Conservation (phyloP, 345 rosid genomes). For the Camelina laxa region DNA sequence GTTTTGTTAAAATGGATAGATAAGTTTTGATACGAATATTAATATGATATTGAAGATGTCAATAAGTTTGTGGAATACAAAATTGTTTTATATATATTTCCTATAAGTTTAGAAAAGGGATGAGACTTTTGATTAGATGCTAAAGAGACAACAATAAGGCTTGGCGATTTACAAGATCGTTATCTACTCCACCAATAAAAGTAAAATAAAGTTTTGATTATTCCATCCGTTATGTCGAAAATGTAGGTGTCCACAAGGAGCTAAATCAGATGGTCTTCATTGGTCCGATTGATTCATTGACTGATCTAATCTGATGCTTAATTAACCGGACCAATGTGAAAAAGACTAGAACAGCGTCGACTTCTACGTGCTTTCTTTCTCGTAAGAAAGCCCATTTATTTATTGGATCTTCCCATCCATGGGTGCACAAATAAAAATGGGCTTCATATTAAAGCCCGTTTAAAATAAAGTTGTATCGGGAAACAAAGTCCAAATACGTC, state of each 20-base stretch:
- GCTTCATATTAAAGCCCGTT: constrained; percentile 13
- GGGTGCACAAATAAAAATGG: background rate
- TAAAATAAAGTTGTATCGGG: too few species aligned
- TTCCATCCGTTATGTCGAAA: constrained; percentile 32
- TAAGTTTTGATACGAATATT: background rate
- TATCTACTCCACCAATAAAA: constrained; percentile 33
- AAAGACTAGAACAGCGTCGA: too few species aligned
- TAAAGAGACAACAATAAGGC: background rate
- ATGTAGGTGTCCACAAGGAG: background rate
- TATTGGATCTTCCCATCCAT: too few species aligned
- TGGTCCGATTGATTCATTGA: too few species aligned
- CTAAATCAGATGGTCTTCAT: background rate
- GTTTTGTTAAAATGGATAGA: background rate
- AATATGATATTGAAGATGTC: too few species aligned
- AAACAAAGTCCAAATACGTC: too few species aligned
- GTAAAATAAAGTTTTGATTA: constrained; percentile 18
- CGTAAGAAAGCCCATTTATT: too few species aligned
- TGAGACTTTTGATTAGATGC: constrained; percentile 20
- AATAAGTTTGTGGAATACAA: background rate
- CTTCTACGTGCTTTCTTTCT: too few species aligned
- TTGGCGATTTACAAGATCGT: constrained; percentile 17
- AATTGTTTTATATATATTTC: background rate
- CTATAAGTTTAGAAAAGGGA: background rate
- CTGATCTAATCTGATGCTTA: too few species aligned
- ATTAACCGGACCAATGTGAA: too few species aligned